These are phyloP conservation scores for Fusarium xylarioides DNA, from an alignment of 2,329 filamentous ascomycete genomes.

Conservation along the genomic window DNA sequence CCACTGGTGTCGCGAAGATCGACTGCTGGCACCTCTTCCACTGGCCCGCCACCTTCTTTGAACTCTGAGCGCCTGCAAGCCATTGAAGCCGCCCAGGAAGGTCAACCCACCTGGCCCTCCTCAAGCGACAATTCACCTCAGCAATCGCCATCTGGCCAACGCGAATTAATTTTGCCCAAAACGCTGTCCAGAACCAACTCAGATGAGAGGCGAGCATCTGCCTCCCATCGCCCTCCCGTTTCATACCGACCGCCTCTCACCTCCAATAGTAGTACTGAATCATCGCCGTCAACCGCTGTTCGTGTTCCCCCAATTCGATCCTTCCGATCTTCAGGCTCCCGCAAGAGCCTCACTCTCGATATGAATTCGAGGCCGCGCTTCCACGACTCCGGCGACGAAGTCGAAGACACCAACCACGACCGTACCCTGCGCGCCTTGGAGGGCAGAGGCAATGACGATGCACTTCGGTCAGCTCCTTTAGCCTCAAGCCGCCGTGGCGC, in stretches of 20 bases:
- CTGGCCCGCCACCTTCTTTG: slow-evolving; percentile 45
- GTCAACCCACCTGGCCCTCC: slow-evolving; percentile 27
- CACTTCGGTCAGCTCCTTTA: slow-evolving; percentile 52
- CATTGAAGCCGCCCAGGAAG: slow-evolving; percentile 41
- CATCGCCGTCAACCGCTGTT: slow-evolving; percentile 46
- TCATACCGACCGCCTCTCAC: slow-evolving; percentile 58
- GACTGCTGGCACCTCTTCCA: slow-evolving; percentile 46
- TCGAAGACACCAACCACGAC: slow-evolving; percentile 57
- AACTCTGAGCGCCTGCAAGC: slow-evolving; percentile 47
- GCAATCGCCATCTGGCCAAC: slow-evolving; percentile 51
- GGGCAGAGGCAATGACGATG: slow-evolving; percentile 46
- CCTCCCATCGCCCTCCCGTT: slow-evolving; percentile 56
- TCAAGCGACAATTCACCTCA: slow-evolving; percentile 35
- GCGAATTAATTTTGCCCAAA: slow-evolving; percentile 59
- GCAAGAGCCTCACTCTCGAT: slow-evolving; percentile 63
- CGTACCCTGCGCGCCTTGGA: slow-evolving; percentile 62
- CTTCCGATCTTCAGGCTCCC: slow-evolving; percentile 66
- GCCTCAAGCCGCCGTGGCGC: slow-evolving; percentile 49
- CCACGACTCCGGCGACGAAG: slow-evolving; percentile 56
- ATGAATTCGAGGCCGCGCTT: slow-evolving; percentile 59
- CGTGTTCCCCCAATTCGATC: slow-evolving; percentile 64
- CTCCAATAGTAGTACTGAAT: slow-evolving; percentile 43
- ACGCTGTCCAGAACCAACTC: slow-evolving; percentile 50
- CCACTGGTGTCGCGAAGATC: slow-evolving; percentile 51
- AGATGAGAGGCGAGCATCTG: slow-evolving; percentile 58